Base-by-base conservation (phyloP, 176 grass and related monocot genomes). In the Bromus sterilis region DNA sequence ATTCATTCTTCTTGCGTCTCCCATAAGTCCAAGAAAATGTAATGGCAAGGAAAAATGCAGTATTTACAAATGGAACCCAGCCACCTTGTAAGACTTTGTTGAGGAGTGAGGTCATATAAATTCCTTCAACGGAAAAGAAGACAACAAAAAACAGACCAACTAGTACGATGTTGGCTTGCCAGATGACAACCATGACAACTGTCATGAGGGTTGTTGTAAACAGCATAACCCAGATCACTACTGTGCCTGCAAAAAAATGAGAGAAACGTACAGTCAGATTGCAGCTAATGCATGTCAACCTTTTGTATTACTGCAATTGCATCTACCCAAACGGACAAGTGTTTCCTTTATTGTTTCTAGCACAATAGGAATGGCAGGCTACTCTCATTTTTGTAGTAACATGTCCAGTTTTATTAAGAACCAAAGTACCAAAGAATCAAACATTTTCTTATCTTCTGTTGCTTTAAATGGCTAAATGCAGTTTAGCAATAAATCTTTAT, bases 171-270 rank as follows among this genome's bases (percentile, higher is more conserved):
- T 93, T 49, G 39, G 11, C 20, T 69, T 93, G 36, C 94, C 89
- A 90, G 8, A 97, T 85, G n/a, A 97, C 80, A 37, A 89, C 49
- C 91, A 94, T 97, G 26, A 94, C 89, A 34, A 94, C 86, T 26
- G 82, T 74, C 9, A 89, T 84, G 36, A 94, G 71, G 26, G 55
- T 62, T 36, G 94, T 97, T 69, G 94, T 97, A 80, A 97, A 93
- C 18, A 97, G 81, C 94, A 97, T 97, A 56, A 97, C 94, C 89
- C 85, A 97, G 77, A 97, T 97, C 76, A 97, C 94, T 4, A 91
- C 89, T 18, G 91, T 89, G 61, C 93, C 93, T 96, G 78, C 25
- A 84, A 20, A 11, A 79, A 83, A 36, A 82, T 78, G 33, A 34
- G 80, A 67, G 13, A 46, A 46, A 66, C 20, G 14, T 69, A 1